Percentiles rank a stretch among this genome's conserved stretches.
phyloP scores from a whole-genome alignment of 2,329 filamentous ascomycete species.

The Clonostachys rhizophaga region DNA sequence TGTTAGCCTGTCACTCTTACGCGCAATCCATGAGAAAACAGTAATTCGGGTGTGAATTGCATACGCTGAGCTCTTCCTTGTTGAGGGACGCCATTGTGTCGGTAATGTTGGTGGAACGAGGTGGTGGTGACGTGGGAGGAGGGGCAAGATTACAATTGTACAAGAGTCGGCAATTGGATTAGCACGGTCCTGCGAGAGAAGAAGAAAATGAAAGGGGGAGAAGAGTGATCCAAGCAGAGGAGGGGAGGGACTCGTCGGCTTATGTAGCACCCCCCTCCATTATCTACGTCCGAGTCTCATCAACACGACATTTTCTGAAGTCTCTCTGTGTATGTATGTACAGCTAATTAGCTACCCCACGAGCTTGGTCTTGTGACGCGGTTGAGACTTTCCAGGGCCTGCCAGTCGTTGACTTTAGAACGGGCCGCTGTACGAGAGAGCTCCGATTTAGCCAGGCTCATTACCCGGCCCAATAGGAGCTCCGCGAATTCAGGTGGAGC shows the following conservation, averaged over 20 bases:
- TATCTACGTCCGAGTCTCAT: no score
- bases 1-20: not conserved
- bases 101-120: not conserved
- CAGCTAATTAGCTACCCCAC: no score
- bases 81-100: slow-evolving; percentile 14
- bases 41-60: slow-evolving; percentile 6
- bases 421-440: not conserved
- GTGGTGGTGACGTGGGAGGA: no score
- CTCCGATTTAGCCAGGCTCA: slow-evolving; percentile 1
- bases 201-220: no score
- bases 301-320: no score
- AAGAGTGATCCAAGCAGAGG: no score
- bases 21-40: not conserved
- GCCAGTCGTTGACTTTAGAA: not conserved
- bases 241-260: no score
- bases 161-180: no score
- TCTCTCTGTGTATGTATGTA: not conserved
- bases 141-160: no score
- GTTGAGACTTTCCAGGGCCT: not conserved
- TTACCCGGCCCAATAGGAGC: slow-evolving; percentile 2
- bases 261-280: no score
- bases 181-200: no score
- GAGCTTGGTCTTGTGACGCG: not conserved
- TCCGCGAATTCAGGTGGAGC: no score
- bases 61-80: slow-evolving; percentile 20